phyloP scores from a whole-genome alignment of 441 rosid genomes.

The Capsella rubella region DNA sequence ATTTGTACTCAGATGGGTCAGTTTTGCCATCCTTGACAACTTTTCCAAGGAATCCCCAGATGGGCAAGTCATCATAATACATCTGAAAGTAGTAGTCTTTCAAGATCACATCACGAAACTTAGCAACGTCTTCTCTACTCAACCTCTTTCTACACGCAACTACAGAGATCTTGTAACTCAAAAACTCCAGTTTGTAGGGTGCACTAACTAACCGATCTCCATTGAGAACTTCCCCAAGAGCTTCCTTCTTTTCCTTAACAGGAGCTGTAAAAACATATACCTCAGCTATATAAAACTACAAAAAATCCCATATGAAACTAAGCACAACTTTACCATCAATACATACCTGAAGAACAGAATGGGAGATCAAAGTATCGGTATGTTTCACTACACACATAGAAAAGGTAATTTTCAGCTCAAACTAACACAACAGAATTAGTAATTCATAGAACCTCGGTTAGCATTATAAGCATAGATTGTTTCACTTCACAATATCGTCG shows the following conservation, averaged over 20 bases:
- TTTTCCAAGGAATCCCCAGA: conserved; percentile 65
- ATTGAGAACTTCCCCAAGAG: conserved; percentile 58
- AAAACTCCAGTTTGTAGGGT: conserved; percentile 36
- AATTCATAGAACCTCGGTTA: background rate
- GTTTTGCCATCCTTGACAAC: conserved; percentile 54
- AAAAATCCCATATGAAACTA: conserved; percentile 7
- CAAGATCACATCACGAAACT: conserved; percentile 52
- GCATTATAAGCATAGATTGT: too few relatives aligned
- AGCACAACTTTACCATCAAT: background rate
- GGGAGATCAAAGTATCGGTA: conserved; percentile 40
- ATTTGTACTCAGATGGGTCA: conserved; percentile 53
- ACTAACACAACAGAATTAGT: background rate
- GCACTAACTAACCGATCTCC: conserved; percentile 46
- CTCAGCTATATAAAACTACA: background rate
- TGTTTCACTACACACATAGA: conserved; percentile 30
- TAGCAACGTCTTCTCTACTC: conserved; percentile 51
- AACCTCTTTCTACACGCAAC: conserved; percentile 38
- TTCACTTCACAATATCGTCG: too few relatives aligned
- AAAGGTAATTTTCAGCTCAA: too few relatives aligned
- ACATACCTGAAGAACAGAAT: conserved; percentile 40
- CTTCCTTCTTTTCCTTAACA: conserved; percentile 39
- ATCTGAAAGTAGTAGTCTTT: conserved; percentile 68
- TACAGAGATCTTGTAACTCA: conserved; percentile 31
- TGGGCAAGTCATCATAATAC: conserved; percentile 71
- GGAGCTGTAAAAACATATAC: conserved; percentile 28